phyloP scores from a whole-genome alignment of 176 grass and related monocot genomes.

The Oryza meridionalis region DNA sequence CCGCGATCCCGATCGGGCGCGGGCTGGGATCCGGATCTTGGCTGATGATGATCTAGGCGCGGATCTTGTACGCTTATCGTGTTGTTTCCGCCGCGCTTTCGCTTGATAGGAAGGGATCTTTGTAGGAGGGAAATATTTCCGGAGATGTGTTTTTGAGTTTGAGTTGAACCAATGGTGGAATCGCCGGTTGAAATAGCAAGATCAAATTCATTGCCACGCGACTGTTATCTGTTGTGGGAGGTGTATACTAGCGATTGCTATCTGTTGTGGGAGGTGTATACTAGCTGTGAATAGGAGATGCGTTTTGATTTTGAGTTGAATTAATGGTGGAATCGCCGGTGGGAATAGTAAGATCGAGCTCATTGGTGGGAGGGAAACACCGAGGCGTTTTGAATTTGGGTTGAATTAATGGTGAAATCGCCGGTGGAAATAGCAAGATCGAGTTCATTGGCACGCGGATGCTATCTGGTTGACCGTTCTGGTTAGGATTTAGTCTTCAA shows the following conservation, averaged over 20 bases:
- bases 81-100: background rate
- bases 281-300: background rate
- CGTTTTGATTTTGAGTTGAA: background rate
- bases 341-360: background rate
- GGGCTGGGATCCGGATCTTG: conserved; percentile 35
- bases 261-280: background rate
- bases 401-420: background rate
- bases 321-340: background rate
- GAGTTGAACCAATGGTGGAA: background rate
- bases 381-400: background rate
- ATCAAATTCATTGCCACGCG: background rate
- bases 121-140: background rate
- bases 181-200: background rate
- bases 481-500: background rate
- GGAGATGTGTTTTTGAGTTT: background rate
- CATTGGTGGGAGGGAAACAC: background rate
- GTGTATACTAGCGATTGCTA: background rate
- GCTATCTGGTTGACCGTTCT: background rate
- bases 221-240: background rate
- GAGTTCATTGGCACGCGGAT: background rate
- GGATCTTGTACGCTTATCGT: conserved; percentile 26
- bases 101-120: background rate
- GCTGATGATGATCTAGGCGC: background rate
- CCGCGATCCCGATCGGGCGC: conserved; percentile 33
- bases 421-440: background rate